Base-by-base conservation (phyloP, 1,284 basidiomycete genomes). In the Stereum hirsutum region DNA sequence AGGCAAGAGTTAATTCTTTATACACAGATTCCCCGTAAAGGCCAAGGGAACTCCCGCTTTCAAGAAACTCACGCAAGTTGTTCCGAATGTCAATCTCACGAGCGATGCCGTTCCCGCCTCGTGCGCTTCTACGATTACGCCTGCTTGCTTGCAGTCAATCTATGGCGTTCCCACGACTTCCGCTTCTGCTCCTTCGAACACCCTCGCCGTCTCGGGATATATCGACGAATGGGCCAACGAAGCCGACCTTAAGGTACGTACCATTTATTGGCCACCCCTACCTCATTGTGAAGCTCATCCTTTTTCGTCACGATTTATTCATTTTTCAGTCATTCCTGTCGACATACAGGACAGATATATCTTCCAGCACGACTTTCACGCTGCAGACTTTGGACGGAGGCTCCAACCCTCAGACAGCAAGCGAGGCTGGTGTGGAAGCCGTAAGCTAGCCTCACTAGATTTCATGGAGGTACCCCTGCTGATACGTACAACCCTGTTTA, bases 191-290 rank as follows among this genome's bases (percentile, higher is more conserved):
- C 35, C 46, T 10, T 43, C 50, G 24, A 54, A 59, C 46, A 50
- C 46, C 6, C 48, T 64, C 30, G 58, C 47, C 26, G 61, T 65
- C 11, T 55, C 58, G 11, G 63, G 60, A 8, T 62, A 58, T 44
- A 55, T 58, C 25, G 54, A 61, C 12, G 57, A 61, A 35, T 46
- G 38, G 47, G 11, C 33, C 10, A 12, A 19, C 14, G 8, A 35
- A 20, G 33, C 33, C 10, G 33, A 35, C 21, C 8, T 35, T 5
- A 6, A n/a, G 37, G 37, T 39, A 12, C 5, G 37, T 39, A 17
- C 21, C 33, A 17, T 10, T 20, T 5, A 35, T 25, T 39, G 20
- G 24, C 12, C 23, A 19, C 35, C 7, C 20, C 6, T 19, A 17
- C 23, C n/a, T 50, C 17, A 28, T 27, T 42, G 8, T 25, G 5